Evolutionary conservation across 441 rosid genomes (phyloP), one percentile per base, ranked within the genome.

Genomic region (Rhodomyrtus psidioides): DNA sequence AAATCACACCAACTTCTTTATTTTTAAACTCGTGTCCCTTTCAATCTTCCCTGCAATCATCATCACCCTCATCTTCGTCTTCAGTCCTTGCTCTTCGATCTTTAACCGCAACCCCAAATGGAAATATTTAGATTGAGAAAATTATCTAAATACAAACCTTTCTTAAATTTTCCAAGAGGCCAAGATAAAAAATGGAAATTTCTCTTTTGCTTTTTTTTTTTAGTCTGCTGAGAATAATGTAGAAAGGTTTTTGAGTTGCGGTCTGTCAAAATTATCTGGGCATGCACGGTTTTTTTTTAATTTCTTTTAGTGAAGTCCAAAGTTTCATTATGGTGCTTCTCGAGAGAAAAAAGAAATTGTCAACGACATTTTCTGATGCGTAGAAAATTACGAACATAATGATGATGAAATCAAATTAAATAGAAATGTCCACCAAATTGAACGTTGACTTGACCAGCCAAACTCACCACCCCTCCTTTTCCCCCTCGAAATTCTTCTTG

Each of bases 121-220:
- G n/a, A n/a, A n/a, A n/a, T n/a, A n/a, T n/a, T n/a, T n/a, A n/a
- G n/a, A n/a, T n/a, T n/a, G n/a, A n/a, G n/a, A n/a, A n/a, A n/a
- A n/a, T n/a, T n/a, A n/a, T n/a, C n/a, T n/a, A n/a, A n/a, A n/a
- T n/a, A n/a, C n/a, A n/a, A n/a, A n/a, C n/a, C n/a, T n/a, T n/a
- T n/a, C n/a, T 7, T 6, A 19, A 3, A 2, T 21, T 4, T 60
- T 60, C 7, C 23, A 34, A 60, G 42, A 4, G 10, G 28, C 7
- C 23, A 59, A 14, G 70, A 27, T 8, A n/a, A n/a, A n/a, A 27
- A 3, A 59, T 27, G 15, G 19, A n/a, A 4, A 58, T n/a, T 59
- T 59, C 16, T 0, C 12, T 0, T 26, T 58, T 26, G 1, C 12
- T 6, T 0, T 27, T 14, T 13, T 15, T 59, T n/a, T n/a, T n/a